phyloP scores from a whole-genome alignment of 75 land plant genomes.

The Picea sitchensis region DNA sequence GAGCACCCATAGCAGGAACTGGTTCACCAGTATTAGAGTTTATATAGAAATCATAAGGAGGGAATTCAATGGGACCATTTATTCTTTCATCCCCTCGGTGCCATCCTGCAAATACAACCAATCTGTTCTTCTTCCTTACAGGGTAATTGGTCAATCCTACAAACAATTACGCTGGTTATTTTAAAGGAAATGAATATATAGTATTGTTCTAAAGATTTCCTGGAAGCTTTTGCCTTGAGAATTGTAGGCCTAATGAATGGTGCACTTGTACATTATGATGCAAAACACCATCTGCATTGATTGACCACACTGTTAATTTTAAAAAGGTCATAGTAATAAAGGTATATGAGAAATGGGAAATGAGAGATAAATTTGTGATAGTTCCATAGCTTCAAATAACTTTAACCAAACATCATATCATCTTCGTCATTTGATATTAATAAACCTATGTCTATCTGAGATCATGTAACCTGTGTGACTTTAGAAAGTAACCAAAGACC shows the following conservation, averaged over 20 bases:
- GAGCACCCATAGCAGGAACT: constrained; percentile 65
- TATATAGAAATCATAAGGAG: constrained; percentile 58
- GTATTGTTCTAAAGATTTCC: neutral
- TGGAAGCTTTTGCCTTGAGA: neutral
- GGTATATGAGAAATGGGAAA: too few species aligned
- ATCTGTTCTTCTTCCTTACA: neutral
- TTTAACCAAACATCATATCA: too few species aligned
- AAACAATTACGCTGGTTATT: neutral
- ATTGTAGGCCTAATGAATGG: neutral
- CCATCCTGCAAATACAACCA: constrained; percentile 5
- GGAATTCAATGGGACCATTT: constrained; percentile 29
- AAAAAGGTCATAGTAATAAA: too few species aligned
- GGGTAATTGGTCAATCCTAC: neutral
- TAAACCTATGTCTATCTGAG: too few species aligned
- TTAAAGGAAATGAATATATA: neutral
- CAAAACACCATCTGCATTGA: constrained; percentile 6
- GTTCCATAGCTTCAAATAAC: too few species aligned
- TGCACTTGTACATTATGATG: neutral
- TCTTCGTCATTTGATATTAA: too few species aligned
- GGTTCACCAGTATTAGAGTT: constrained; percentile 82
- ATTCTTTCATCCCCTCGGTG: neutral
- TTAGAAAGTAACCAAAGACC: too few species aligned
- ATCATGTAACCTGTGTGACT: too few species aligned
- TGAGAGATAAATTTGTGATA: too few species aligned
- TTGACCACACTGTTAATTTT: neutral